Percentiles rank a stretch among this genome's conserved stretches.
phyloP scores from a whole-genome alignment of 2,329 filamentous ascomycete genomes.

The Neonectria sp. region DNA sequence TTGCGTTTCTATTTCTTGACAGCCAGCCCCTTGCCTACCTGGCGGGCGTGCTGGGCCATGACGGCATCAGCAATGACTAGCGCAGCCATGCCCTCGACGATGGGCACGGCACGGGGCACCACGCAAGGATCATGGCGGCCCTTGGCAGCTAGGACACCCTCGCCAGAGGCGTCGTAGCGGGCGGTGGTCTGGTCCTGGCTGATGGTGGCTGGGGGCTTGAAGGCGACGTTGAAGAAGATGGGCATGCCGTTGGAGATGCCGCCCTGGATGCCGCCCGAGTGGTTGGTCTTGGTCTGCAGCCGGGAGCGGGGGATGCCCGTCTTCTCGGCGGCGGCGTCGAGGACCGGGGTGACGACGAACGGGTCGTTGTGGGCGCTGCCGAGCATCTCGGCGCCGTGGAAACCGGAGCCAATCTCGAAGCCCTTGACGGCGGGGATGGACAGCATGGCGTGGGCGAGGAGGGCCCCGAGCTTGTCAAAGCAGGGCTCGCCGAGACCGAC shows the following conservation, averaged over 20 bases:
- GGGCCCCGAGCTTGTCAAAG: conserved; percentile 96
- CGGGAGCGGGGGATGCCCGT: conserved; percentile 68
- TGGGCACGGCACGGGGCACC: conserved; percentile 75
- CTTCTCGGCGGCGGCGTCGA: conserved; percentile 59
- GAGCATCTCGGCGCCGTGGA: conserved; percentile 86
- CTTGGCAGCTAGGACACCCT: conserved; percentile 89
- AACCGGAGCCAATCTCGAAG: conserved; percentile 96
- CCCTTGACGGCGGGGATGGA: conserved; percentile 96
- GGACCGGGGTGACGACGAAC: conserved; percentile 55
- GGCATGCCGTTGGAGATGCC: conserved; percentile 94
- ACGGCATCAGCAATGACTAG: conserved; percentile 90
- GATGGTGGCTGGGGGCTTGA: conserved; percentile 97
- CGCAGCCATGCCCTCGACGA: conserved; percentile 93
- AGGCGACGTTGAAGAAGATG: conserved; percentile 95
- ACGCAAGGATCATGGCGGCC: conserved; percentile 96
- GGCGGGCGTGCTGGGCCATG: conserved; percentile 81
- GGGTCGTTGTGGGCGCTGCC: conserved; percentile 95
- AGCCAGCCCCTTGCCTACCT: conserved; percentile 53
- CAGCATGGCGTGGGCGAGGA: conserved; percentile 93
- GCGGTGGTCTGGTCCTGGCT: conserved; percentile 88
- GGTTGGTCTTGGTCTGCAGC: conserved; percentile 87
- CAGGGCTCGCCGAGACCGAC: conserved; percentile 91
- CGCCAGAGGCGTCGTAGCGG: conserved; percentile 78
- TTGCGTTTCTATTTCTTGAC: conserved; percentile 12
- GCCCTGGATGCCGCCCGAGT: conserved; percentile 94